Percentiles rank a stretch among this genome's conserved stretches.
Evolutionary conservation across 1,284 basidiomycete species (phyloP).

Genomic region (Irpex sp.): DNA sequence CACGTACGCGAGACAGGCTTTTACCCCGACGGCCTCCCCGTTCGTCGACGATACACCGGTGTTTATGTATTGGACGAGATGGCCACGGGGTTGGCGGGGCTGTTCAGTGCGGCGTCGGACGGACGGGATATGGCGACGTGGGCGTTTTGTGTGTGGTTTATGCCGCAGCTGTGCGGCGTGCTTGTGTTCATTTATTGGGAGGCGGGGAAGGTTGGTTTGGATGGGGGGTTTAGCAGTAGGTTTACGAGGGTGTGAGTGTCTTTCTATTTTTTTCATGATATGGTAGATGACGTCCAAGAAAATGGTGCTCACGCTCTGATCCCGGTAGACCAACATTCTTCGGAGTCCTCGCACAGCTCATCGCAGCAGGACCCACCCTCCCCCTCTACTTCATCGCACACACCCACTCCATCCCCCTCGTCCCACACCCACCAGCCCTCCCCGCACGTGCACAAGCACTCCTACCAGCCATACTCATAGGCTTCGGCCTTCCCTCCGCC

Average conservation of each 20-base stretch:
- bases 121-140: not conserved
- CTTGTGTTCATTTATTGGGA: conserved; percentile 2
- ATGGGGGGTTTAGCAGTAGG: not conserved
- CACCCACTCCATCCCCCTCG: not conserved
- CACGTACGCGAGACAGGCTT: not conserved
- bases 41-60: conserved; percentile 1
- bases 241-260: not conserved
- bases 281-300: no score
- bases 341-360: not conserved
- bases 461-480: not conserved
- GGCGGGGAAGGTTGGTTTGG: not conserved
- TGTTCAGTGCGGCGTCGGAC: conserved; percentile 1
- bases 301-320: no score
- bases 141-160: conserved; percentile 2
- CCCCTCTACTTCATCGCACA: not conserved
- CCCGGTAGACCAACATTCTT: not conserved
- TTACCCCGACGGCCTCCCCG: conserved; percentile 1
- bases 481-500: not conserved
- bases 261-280: not conserved
- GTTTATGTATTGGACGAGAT: not conserved
- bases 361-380: not conserved
- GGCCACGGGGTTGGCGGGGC: not conserved
- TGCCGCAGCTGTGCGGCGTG: not conserved
- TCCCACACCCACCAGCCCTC: not conserved
- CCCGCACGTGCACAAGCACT: not conserved